These are phyloP conservation scores for Diplotaxis tenuifolia DNA, from an alignment of 345 rosid species.

Conservation along the genomic window DNA sequence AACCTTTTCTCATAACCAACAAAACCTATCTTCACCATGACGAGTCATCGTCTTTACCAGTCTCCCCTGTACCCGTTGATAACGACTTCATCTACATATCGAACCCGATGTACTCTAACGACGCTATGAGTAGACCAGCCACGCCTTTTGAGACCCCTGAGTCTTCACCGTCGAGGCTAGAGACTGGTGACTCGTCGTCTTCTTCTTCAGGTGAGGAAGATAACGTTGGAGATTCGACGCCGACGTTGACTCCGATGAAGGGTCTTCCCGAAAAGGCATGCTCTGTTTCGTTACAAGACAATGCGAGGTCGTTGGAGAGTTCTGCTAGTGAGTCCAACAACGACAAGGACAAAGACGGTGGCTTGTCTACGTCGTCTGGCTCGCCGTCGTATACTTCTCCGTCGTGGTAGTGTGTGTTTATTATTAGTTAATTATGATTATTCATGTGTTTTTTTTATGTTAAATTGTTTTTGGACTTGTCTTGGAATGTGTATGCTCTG, in stretches of 20 bases:
- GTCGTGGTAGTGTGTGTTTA: constrained; percentile 55
- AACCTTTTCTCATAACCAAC: no score
- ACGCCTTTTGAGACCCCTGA: constrained; percentile 84
- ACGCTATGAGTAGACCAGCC: constrained; percentile 35
- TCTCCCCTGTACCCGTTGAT: constrained; percentile 27
- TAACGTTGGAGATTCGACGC: constrained; percentile 44
- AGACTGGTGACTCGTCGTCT: constrained; percentile 43
- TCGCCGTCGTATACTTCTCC: constrained; percentile 76
- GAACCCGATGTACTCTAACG: constrained; percentile 76
- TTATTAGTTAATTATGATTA: not conserved
- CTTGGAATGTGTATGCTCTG: constrained; percentile 32
- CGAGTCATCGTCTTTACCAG: not conserved
- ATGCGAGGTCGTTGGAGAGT: constrained; percentile 48
- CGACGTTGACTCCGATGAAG: constrained; percentile 86
- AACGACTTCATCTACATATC: constrained; percentile 64
- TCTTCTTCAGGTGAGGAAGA: constrained; percentile 39
- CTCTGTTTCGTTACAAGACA: constrained; percentile 59
- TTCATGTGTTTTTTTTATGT: not conserved
- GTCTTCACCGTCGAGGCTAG: constrained; percentile 72
- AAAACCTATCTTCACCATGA: no score
- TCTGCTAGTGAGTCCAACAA: constrained; percentile 58
- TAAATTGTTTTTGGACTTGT: not conserved
- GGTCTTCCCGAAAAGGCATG: constrained; percentile 72
- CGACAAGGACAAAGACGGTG: constrained; percentile 38
- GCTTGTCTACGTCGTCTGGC: constrained; percentile 63